A percentile compares a stretch with the other conserved stretches of the same genome.
Evolutionary conservation across 306 rosid species (phyloP).

Genomic region (Macrotyloma uniflorum): DNA sequence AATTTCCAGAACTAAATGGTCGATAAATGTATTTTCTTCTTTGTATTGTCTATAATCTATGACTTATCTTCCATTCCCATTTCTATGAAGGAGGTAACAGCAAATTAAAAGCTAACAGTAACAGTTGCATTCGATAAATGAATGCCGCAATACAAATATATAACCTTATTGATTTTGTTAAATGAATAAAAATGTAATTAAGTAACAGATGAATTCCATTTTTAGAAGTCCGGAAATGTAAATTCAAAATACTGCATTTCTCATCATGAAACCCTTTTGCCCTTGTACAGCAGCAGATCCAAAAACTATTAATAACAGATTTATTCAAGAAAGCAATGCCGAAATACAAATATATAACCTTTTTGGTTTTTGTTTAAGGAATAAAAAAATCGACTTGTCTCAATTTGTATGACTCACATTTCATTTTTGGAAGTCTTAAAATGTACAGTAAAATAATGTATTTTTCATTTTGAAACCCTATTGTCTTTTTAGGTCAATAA

Average conservation of each 20-base stretch:
- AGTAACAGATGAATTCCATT: background rate
- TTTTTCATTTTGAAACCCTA: background rate
- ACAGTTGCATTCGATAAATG: slow-evolving; percentile 1
- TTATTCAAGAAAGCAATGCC: background rate
- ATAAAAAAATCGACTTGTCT: background rate
- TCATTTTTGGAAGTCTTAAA: background rate
- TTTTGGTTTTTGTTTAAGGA: slow-evolving; percentile 9
- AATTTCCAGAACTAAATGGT: background rate
- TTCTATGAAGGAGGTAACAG: background rate
- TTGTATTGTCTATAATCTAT: slow-evolving; percentile 6
- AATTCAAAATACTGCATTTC: background rate
- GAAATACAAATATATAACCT: background rate
- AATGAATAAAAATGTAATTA: background rate
- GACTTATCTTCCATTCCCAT: background rate
- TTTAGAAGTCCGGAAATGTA: background rate
- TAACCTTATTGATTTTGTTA: slow-evolving; percentile 9
- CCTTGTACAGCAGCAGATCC: background rate
- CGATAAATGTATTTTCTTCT: slow-evolving; percentile 15
- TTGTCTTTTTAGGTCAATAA: background rate
- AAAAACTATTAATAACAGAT: background rate
- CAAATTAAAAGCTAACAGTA: background rate
- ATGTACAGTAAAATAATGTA: background rate
- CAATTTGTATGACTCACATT: background rate
- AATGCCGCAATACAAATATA: background rate
- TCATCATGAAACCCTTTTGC: no score